Evolutionary conservation across 441 rosid genomes (phyloP), one percentile per base, ranked within the genome.

Genomic region (Croton laevigatus): DNA sequence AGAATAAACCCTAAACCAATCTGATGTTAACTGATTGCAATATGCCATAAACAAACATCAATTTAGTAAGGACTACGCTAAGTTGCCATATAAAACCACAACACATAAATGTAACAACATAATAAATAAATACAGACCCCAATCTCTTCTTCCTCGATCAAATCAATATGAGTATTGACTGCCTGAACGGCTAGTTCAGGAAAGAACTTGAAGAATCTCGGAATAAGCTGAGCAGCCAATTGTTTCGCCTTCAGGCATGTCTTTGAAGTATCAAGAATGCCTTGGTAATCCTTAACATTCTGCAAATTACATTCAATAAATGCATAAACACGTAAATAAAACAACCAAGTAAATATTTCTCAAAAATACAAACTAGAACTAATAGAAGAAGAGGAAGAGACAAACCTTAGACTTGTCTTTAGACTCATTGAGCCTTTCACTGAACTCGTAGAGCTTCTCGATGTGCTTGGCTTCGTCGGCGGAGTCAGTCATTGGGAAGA

Each of bases 221-320:
- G 99, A 71, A 95, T 95, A n/a, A 95, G 89, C 92, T 93, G 99
- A 20, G 98, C 97, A 0, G 96, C 97, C 82, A 95, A 85, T 73
- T 95, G 99, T 78, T 91, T 95, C 1, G 97, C 87, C 87, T 93
- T 93, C 57, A 84, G 69, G 66, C 91, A 93, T 51, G 93, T 86
- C 69, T 88, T 91, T 0, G 98, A 75, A 12, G 89, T 87, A 65
- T 87, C 87, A 1, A 95, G 85, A 66, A 93, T 95, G 54, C 98
- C 99, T 75, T 91, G 86, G 53, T 89, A 95, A 77, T 95, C 98
- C 75, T 62, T 80, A 80, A 88, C 91, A 83, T 86, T 92, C 96
- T 92, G 71, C 79, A 53, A 52, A 12, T 69, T 66, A 27, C 44
- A 62, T n/a, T 46, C 73, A 32, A 27, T 27, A 58, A 27, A 58